Percentiles rank a stretch among this genome's conserved stretches.
These are phyloP conservation scores for Thelonectria olida DNA, from an alignment of 2,329 filamentous ascomycete genomes.

Conservation along the genomic window DNA sequence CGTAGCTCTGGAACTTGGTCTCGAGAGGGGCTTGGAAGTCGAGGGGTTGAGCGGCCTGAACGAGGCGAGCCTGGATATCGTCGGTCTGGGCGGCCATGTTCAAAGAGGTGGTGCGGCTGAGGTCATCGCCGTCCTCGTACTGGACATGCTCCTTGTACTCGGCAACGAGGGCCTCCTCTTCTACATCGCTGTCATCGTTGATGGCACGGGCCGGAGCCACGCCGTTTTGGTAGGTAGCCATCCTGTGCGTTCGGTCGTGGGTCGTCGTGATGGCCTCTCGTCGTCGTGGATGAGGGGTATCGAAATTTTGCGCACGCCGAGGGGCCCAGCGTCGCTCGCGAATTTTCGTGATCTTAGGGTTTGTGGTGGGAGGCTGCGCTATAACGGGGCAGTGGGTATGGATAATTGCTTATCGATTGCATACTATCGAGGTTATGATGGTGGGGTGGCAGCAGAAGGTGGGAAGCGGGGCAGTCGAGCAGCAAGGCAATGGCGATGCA, in stretches of 20 bases:
- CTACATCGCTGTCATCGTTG: conserved; percentile 89
- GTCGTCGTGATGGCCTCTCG: conserved; percentile 39
- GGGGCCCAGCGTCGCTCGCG: conserved; percentile 39
- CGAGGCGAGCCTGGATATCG: conserved; percentile 92
- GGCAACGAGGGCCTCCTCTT: conserved; percentile 94
- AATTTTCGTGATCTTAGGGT: conserved; percentile 52
- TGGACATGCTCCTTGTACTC: conserved; percentile 97
- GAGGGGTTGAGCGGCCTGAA: conserved; percentile 90
- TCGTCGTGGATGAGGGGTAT: conserved; percentile 44
- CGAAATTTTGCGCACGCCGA: conserved; percentile 49
- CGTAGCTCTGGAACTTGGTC: conserved; percentile 98
- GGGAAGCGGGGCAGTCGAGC: conserved; percentile 40
- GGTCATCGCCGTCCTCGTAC: conserved; percentile 85
- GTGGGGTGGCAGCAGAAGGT: conserved; percentile 33
- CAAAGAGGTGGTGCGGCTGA: conserved; percentile 77
- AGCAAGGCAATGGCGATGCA: conserved; percentile 13
- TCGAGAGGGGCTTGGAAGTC: conserved; percentile 97
- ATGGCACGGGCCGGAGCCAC: conserved; percentile 67
- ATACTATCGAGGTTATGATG: conserved; percentile 32
- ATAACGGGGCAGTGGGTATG: conserved; percentile 27
- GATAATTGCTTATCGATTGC: conserved; percentile 42
- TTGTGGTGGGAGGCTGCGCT: conserved; percentile 47
- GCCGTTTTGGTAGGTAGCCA: conserved; percentile 72
- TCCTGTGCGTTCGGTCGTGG: conserved; percentile 48
- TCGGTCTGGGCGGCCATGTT: conserved; percentile 80